A percentile compares a stretch with the other conserved stretches of the same genome.
phyloP scores from a whole-genome alignment of 208 protist genomes.

The Trypanosoma melophagium region DNA sequence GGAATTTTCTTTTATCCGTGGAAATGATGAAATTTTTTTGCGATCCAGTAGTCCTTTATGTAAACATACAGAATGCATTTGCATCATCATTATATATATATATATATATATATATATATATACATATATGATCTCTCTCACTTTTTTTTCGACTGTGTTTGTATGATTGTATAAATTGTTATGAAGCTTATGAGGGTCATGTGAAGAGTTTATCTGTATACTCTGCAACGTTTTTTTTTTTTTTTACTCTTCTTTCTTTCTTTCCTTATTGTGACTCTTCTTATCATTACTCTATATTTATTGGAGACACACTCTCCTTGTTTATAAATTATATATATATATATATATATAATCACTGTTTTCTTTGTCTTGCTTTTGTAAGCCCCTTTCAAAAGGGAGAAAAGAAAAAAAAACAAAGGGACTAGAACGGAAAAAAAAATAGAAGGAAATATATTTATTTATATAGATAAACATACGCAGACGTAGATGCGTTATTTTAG shows the following conservation, averaged over 20 bases:
- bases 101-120: too few relatives aligned
- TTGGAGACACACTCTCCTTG: not conserved
- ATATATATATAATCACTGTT: not conserved
- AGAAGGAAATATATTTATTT: not conserved
- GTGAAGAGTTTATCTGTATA: not conserved
- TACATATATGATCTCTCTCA: too few relatives aligned
- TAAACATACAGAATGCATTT: too few relatives aligned
- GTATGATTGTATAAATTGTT: too few relatives aligned
- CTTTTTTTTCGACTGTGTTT: too few relatives aligned
- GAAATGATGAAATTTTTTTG: too few relatives aligned
- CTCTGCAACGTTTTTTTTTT: constrained; percentile 1
- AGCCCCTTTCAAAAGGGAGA: not conserved
- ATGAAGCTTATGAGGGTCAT: too few relatives aligned
- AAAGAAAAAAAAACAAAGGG: not conserved
- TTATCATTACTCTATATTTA: constrained; percentile 1
- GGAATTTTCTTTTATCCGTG: too few relatives aligned
- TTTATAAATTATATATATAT: not conserved
- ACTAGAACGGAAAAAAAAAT: not conserved
- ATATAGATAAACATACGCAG: not conserved
- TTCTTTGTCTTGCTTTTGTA: not conserved
- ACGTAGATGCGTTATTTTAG: constrained; percentile 42
- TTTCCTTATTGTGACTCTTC: not conserved
- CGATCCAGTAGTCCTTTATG: too few relatives aligned
- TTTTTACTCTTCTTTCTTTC: constrained; percentile 5
- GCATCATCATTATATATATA: too few relatives aligned